A percentile compares a stretch with the other conserved stretches of the same genome.
Evolutionary conservation across 2,329 filamentous ascomycete genomes (phyloP).

Genomic region (Teratosphaeria pseudoeucalypti): DNA sequence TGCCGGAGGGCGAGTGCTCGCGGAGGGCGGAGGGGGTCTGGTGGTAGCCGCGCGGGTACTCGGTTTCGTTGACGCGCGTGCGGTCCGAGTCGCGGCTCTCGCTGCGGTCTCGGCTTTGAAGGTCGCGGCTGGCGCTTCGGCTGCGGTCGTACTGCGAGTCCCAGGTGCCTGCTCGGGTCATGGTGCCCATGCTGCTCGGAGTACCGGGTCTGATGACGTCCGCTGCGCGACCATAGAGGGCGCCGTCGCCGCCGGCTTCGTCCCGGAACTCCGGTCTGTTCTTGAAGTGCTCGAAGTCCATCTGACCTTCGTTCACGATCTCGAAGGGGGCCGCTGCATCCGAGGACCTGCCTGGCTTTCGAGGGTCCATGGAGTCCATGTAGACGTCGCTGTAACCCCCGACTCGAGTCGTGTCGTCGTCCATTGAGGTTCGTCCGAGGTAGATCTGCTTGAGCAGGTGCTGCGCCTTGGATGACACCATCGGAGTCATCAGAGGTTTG

Average conservation of each 20-base stretch:
- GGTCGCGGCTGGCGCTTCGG: constrained; percentile 9
- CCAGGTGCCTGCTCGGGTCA: constrained; percentile 20
- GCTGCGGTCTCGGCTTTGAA: constrained; percentile 12
- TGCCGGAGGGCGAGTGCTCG: constrained; percentile 32
- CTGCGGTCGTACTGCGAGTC: constrained; percentile 15
- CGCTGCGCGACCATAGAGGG: constrained; percentile 43
- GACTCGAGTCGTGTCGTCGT: constrained; percentile 49
- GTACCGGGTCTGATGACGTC: constrained; percentile 54
- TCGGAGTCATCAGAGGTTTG: constrained; percentile 79
- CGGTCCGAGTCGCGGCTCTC: constrained; percentile 22
- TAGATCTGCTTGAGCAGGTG: constrained; percentile 81
- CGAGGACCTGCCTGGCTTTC: constrained; percentile 48
- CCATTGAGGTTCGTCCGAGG: constrained; percentile 57
- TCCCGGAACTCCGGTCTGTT: constrained; percentile 79
- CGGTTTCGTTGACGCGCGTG: constrained; percentile 21
- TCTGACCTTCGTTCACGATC: constrained; percentile 71
- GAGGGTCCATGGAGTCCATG: constrained; percentile 64
- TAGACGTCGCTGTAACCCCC: constrained; percentile 77
- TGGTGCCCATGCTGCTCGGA: constrained; percentile 40
- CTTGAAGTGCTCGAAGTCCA: constrained; percentile 89
- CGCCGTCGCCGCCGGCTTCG: constrained; percentile 66
- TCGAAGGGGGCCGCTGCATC: constrained; percentile 56
- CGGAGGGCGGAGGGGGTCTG: constrained; percentile 32
- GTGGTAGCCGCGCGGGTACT: constrained; percentile 40
- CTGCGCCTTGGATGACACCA: constrained; percentile 87